These are phyloP conservation scores for Leptographium radiaticola DNA, from an alignment of 2,329 filamentous ascomycete species.

Conservation along the genomic window DNA sequence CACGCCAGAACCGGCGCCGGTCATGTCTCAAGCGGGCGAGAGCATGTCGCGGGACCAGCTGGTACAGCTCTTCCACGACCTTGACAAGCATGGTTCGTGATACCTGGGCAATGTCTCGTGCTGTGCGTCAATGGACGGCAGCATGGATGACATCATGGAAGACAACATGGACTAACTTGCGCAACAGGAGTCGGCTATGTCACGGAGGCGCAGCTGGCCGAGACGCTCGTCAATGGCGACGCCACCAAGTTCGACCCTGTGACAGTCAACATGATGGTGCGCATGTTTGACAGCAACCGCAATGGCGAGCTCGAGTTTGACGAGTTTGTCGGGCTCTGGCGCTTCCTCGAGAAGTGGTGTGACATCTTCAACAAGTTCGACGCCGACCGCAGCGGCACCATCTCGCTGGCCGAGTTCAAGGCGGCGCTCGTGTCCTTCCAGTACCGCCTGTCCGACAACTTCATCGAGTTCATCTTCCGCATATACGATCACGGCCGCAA, in stretches of 20 bases:
- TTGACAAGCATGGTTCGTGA: conserved; percentile 65
- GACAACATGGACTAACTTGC: too few species aligned
- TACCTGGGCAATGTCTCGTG: background rate
- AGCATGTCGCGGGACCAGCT: conserved; percentile 49
- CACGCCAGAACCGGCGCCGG: background rate
- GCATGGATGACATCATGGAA: background rate
- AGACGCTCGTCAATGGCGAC: conserved; percentile 90
- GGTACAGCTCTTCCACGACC: conserved; percentile 75
- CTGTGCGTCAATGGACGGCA: too few species aligned
- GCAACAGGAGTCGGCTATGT: conserved; percentile 59
- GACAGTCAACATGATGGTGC: conserved; percentile 97
- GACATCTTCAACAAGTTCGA: conserved; percentile 93
- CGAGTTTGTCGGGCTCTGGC: conserved; percentile 94
- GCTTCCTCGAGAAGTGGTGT: conserved; percentile 88
- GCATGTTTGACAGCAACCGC: conserved; percentile 94
- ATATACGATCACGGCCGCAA: conserved; percentile 71
- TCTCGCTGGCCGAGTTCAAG: conserved; percentile 74
- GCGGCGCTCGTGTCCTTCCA: conserved; percentile 88
- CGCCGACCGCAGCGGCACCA: conserved; percentile 72
- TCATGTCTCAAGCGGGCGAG: conserved; percentile 24
- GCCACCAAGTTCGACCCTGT: conserved; percentile 85
- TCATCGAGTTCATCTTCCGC: conserved; percentile 72
- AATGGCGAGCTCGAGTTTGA: conserved; percentile 84
- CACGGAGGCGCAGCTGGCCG: conserved; percentile 73
- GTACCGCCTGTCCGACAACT: conserved; percentile 74